Percentiles rank a stretch among this genome's conserved stretches.
Conservation (phyloP, 1,139 yeast species). For the Nematodospora anomalae region DNA sequence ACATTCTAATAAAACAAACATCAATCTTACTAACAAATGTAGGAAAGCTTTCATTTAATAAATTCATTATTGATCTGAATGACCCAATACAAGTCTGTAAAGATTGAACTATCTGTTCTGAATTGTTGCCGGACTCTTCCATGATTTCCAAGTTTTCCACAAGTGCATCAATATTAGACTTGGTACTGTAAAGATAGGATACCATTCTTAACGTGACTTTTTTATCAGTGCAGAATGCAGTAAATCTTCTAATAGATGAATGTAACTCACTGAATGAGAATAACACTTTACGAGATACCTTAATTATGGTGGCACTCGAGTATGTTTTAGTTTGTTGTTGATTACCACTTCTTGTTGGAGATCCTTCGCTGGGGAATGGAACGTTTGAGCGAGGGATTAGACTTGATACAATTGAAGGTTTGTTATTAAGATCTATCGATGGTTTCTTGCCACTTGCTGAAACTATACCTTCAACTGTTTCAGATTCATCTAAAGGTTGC, state of each 20-base stretch:
- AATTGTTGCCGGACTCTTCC: constrained; percentile 42
- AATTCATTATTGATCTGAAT: constrained; percentile 52
- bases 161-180: constrained; percentile 57
- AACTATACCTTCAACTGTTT: constrained; percentile 6
- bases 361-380: constrained; percentile 4
- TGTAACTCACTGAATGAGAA: constrained; percentile 71
- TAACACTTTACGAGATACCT: constrained; percentile 55
- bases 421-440: constrained; percentile 6
- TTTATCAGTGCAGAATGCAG: constrained; percentile 67
- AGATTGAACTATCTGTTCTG: constrained; percentile 30
- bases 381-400: constrained; percentile 2
- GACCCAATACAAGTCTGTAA: constrained; percentile 39
- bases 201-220: constrained; percentile 60
- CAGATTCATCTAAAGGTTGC: constrained; percentile 38
- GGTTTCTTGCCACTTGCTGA: constrained; percentile 9
- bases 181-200: constrained; percentile 53
- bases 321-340: constrained; percentile 14
- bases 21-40: constrained; percentile 58
- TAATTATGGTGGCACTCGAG: constrained; percentile 35
- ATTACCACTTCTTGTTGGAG: constrained; percentile 11
- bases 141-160: constrained; percentile 60
- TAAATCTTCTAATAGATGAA: constrained; percentile 63
- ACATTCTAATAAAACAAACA: constrained; percentile 68
- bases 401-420: constrained; percentile 1
- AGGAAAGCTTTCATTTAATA: constrained; percentile 48